phyloP scores from a whole-genome alignment of 2,329 filamentous ascomycete species.

The Nectriaceae sp. region DNA sequence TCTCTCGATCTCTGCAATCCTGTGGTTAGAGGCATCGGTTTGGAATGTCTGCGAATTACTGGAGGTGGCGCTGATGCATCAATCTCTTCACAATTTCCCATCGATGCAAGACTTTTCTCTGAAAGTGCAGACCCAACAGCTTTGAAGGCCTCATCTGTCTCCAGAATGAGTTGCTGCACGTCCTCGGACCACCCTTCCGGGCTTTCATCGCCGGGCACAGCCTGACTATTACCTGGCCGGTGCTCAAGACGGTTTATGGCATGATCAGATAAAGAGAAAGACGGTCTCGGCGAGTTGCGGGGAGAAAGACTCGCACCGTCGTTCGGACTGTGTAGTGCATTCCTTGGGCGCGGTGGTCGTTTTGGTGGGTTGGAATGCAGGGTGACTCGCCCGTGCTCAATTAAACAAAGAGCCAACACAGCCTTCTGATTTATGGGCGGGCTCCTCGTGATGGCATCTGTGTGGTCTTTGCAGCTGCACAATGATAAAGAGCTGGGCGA shows the following conservation, averaged over 20 bases:
- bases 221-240: constrained; percentile 8
- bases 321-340: constrained; percentile 13
- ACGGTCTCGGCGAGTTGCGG: constrained; percentile 10
- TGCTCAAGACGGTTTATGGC: constrained; percentile 13
- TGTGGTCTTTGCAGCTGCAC: constrained; percentile 44
- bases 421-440: constrained; percentile 26
- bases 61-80: constrained; percentile 18
- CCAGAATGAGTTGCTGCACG: constrained; percentile 47
- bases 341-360: constrained; percentile 23
- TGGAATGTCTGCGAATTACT: constrained; percentile 20
- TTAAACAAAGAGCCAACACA: constrained; percentile 36
- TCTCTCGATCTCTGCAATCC: constrained; percentile 16
- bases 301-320: constrained; percentile 9
- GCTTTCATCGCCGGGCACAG: constrained; percentile 16
- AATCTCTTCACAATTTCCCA: constrained; percentile 12
- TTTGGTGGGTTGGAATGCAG: constrained; percentile 20
- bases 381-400: constrained; percentile 21
- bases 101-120: constrained; percentile 31
- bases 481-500: constrained; percentile 41
- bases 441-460: constrained; percentile 30
- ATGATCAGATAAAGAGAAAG: constrained; percentile 26
- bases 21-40: constrained; percentile 25
- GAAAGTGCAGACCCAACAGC: constrained; percentile 44
- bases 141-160: constrained; percentile 54
- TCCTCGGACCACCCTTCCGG: constrained; percentile 34